Percentiles rank a stretch among this genome's conserved stretches.
phyloP scores from a whole-genome alignment of 495 filamentous ascomycete species.

The Aspergillus saccharolyticus region DNA sequence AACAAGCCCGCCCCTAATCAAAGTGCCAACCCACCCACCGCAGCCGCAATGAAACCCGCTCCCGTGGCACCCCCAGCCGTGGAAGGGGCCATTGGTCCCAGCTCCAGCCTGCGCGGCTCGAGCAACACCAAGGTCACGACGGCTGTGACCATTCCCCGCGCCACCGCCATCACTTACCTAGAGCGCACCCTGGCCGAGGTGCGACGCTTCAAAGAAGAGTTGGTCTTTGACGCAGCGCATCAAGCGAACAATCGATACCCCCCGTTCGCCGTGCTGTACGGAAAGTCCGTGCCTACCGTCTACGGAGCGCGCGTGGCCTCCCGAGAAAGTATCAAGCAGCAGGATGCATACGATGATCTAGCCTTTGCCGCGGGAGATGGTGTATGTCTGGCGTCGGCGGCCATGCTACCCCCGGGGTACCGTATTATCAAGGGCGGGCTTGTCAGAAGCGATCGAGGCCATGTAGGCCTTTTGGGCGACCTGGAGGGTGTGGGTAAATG shows the following conservation, averaged over 20 bases:
- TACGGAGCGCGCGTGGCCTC: slow-evolving; percentile 68
- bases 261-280: slow-evolving; percentile 80
- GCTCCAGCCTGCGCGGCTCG: slow-evolving; percentile 25
- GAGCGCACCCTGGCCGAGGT: slow-evolving; percentile 66
- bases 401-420: slow-evolving; percentile 83
- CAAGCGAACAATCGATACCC: slow-evolving; percentile 69
- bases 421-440: slow-evolving; percentile 62
- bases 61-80: slow-evolving; percentile 9
- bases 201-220: slow-evolving; percentile 67
- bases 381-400: slow-evolving; percentile 77
- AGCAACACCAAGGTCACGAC: slow-evolving; percentile 35
- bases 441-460: slow-evolving; percentile 75
- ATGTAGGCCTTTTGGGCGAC: slow-evolving; percentile 83
- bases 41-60: slow-evolving; percentile 26
- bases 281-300: slow-evolving; percentile 80
- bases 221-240: slow-evolving; percentile 55
- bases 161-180: slow-evolving; percentile 65
- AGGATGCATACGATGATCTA: slow-evolving; percentile 82
- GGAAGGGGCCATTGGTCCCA: slow-evolving; percentile 38
- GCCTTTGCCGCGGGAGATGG: slow-evolving; percentile 86
- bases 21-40: slow-evolving; percentile 5
- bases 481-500: slow-evolving; percentile 74
- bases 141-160: slow-evolving; percentile 44
- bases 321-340: slow-evolving; percentile 61
- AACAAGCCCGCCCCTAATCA: slow-evolving; percentile 1